Evolutionary conservation across 2,329 filamentous ascomycete species (phyloP).

Genomic region (Nothophoma quercina): DNA sequence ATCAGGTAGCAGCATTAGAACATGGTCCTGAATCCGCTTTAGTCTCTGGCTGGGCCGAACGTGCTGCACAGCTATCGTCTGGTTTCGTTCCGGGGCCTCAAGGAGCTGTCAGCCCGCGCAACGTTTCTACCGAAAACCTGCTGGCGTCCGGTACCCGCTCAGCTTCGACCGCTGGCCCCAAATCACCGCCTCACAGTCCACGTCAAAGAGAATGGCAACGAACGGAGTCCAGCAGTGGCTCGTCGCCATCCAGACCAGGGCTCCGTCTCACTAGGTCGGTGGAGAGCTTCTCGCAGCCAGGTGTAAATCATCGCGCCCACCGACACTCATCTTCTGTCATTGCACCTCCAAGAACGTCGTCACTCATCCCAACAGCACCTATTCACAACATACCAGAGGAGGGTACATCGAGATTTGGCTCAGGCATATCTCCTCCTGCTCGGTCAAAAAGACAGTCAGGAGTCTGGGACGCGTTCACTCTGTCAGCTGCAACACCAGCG

Average conservation of each 20-base stretch:
- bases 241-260: constrained; percentile 20
- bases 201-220: constrained; percentile 21
- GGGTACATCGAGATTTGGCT: neutral
- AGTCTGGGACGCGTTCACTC: constrained; percentile 40
- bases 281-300: constrained; percentile 65
- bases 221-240: constrained; percentile 18
- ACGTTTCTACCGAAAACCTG: constrained; percentile 8
- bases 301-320: constrained; percentile 51
- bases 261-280: constrained; percentile 48
- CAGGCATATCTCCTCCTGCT: constrained; percentile 7
- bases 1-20: constrained; percentile 62
- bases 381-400: constrained; percentile 33
- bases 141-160: constrained; percentile 23
- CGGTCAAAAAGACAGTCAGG: constrained; percentile 43
- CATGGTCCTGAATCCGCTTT: constrained; percentile 60
- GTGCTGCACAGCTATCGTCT: constrained; percentile 6
- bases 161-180: constrained; percentile 23
- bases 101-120: constrained; percentile 4
- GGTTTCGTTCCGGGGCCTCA: neutral
- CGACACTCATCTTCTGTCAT: constrained; percentile 50
- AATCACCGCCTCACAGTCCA: constrained; percentile 38
- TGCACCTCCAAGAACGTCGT: constrained; percentile 52
- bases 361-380: constrained; percentile 31
- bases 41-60: constrained; percentile 42
- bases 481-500: constrained; percentile 25